Percentiles rank a stretch among this genome's conserved stretches.
phyloP scores from a whole-genome alignment of 768 basidiomycete genomes.

The Lentinula sp. region DNA sequence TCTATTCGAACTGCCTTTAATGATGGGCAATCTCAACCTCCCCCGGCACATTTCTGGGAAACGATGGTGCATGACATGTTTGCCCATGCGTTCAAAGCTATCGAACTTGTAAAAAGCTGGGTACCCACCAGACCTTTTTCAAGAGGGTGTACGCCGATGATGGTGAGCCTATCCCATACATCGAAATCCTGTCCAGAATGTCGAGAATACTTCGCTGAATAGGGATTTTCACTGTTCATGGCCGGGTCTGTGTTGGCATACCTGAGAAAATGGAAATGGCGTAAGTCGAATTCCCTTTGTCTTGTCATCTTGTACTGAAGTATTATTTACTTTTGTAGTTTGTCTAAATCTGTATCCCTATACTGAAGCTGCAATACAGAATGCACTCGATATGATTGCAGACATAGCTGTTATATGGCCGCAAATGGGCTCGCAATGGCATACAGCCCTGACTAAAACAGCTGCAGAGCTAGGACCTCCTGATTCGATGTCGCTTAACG shows the following conservation, averaged over 20 bases:
- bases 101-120: conserved; percentile 10
- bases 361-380: conserved; percentile 1
- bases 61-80: conserved; percentile 12
- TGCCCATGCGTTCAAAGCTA: conserved; percentile 8
- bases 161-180: conserved; percentile 9
- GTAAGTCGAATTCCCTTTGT: not conserved
- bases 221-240: conserved; percentile 11
- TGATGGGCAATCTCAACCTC: not conserved
- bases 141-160: conserved; percentile 17
- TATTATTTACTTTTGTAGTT: not conserved
- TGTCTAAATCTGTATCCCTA: conserved; percentile 5
- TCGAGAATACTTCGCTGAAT: not conserved
- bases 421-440: conserved; percentile 8
- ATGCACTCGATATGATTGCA: conserved; percentile 7
- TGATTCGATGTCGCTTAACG: not conserved
- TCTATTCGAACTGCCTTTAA: not conserved
- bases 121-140: conserved; percentile 9
- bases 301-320: not conserved
- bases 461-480: not conserved
- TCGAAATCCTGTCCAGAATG: no score
- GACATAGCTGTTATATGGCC: conserved; percentile 10
- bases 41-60: conserved; percentile 7
- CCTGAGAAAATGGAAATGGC: conserved; percentile 9
- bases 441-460: conserved; percentile 2
- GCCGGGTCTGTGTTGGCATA: conserved; percentile 9